Percentiles rank a stretch among this genome's conserved stretches.
These are phyloP conservation scores for Malassezia dermatis DNA, from an alignment of 1,284 basidiomycete species.

Conservation along the genomic window DNA sequence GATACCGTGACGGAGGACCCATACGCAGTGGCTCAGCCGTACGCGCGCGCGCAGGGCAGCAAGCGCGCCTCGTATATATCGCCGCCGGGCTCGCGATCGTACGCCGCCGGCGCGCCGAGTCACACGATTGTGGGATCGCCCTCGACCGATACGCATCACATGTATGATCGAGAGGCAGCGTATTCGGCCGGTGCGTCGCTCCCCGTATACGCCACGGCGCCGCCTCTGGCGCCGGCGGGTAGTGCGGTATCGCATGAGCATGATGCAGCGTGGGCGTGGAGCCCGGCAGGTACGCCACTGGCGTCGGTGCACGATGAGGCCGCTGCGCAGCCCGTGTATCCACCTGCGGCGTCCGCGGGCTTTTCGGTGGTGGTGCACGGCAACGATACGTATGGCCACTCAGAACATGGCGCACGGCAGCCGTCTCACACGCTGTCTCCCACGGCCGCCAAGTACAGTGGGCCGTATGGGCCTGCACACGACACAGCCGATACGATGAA, in stretches of 20 bases:
- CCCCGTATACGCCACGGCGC: background rate
- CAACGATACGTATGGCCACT: background rate
- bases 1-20: constrained; percentile 2
- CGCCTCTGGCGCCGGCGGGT: background rate
- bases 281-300: background rate
- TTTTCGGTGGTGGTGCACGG: constrained; percentile 16
- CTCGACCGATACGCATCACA: background rate
- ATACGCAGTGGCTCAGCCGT: constrained; percentile 2
- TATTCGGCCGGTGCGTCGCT: background rate
- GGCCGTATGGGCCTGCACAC: background rate
- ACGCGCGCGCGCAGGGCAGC: background rate
- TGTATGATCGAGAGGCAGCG: constrained; percentile 2
- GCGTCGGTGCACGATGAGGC: background rate
- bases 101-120: background rate
- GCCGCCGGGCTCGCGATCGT: background rate
- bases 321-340: background rate
- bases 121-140: background rate
- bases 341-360: background rate
- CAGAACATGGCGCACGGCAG: background rate
- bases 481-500: background rate
- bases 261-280: constrained; percentile 3
- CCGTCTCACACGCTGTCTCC: background rate
- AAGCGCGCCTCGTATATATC: background rate
- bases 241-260: background rate
- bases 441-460: background rate